Evolutionary conservation across 148 eudicot genomes (phyloP).

Genomic region (Cornus controversa): DNA sequence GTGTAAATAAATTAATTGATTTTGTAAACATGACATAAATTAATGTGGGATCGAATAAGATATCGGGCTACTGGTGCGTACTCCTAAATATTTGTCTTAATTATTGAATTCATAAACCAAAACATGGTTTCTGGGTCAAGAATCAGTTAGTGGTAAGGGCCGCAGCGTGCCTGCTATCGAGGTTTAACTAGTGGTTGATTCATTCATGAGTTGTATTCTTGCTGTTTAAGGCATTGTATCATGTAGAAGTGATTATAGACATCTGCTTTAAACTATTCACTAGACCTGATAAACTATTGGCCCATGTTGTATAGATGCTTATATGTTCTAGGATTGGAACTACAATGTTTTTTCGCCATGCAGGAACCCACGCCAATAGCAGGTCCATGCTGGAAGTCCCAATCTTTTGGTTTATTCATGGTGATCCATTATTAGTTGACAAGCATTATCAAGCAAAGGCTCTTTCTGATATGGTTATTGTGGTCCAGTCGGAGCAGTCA

Average conservation of each 20-base stretch:
- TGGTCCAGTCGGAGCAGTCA: slow-evolving; percentile 83
- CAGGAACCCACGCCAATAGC: slow-evolving; percentile 83
- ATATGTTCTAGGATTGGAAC: background rate
- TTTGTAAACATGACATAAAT: background rate
- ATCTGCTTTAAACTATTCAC: background rate
- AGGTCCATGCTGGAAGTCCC: slow-evolving; percentile 86
- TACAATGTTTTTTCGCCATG: slow-evolving; percentile 26
- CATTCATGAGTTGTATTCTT: background rate
- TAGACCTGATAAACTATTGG: background rate
- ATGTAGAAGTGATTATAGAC: background rate
- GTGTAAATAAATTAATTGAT: background rate
- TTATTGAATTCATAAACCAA: background rate
- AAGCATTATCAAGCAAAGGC: slow-evolving; percentile 95
- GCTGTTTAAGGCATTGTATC: background rate
- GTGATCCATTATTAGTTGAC: slow-evolving; percentile 81
- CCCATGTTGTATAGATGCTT: background rate
- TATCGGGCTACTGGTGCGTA: background rate
- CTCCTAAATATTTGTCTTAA: background rate
- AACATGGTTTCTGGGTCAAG: background rate
- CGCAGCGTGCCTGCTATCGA: background rate
- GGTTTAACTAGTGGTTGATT: slow-evolving; percentile 2
- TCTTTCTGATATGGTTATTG: slow-evolving; percentile 91
- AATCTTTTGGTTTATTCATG: slow-evolving; percentile 88
- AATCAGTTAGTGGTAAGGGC: background rate
- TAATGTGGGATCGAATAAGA: background rate